Percentiles rank a stretch among this genome's conserved stretches.
Evolutionary conservation across 805 yeast genomes (phyloP).

Genomic region (Nakazawaea peltata): DNA sequence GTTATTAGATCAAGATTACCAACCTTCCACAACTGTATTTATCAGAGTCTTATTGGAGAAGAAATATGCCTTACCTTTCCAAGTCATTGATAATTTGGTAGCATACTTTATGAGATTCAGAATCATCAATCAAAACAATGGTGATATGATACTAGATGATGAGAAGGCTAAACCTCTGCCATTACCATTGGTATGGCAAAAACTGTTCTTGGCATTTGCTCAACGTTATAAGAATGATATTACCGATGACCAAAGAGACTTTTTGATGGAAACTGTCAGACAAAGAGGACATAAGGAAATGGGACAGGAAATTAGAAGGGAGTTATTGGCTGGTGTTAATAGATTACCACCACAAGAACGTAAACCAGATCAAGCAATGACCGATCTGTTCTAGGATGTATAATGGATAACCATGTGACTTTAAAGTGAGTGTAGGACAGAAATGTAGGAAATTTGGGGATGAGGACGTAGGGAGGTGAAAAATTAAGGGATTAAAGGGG

Average conservation of each 20-base stretch:
- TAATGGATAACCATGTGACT: no score
- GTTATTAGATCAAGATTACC: slow-evolving; percentile 71
- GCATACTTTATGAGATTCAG: slow-evolving; percentile 92
- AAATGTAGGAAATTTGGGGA: no score
- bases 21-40: slow-evolving; percentile 85
- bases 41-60: slow-evolving; percentile 86
- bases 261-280: slow-evolving; percentile 82
- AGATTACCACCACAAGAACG: slow-evolving; percentile 24
- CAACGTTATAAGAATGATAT: slow-evolving; percentile 96
- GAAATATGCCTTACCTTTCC: slow-evolving; percentile 94
- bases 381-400: slow-evolving; percentile 18
- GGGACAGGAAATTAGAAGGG: slow-evolving; percentile 93
- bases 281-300: slow-evolving; percentile 83
- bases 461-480: no score
- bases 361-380: slow-evolving; percentile 20
- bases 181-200: slow-evolving; percentile 96
- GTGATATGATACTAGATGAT: slow-evolving; percentile 28
- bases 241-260: slow-evolving; percentile 97
- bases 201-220: slow-evolving; percentile 88
- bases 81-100: slow-evolving; percentile 89
- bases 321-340: slow-evolving; percentile 77
- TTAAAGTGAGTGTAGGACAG: no score
- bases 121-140: slow-evolving; percentile 33
- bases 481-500: no score
- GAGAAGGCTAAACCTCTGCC: slow-evolving; percentile 38